Conservation (phyloP, 371 early-diverging fungal species). For the Chytridium lagenaria region DNA sequence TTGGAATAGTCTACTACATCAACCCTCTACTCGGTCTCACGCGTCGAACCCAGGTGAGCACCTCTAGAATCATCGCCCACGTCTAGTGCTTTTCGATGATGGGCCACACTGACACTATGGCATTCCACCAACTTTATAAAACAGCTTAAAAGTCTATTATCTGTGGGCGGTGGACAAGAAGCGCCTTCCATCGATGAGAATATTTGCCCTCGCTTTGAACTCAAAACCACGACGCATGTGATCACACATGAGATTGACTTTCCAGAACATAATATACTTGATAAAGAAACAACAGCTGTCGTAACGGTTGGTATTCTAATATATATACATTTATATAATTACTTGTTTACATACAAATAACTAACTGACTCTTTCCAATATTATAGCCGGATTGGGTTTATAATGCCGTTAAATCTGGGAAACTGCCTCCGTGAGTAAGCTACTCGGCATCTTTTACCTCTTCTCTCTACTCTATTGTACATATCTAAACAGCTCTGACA, state of each 20-base stretch:
- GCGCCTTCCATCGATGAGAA: background rate
- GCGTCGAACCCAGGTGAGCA: background rate
- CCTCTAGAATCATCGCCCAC: background rate
- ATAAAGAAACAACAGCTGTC: background rate
- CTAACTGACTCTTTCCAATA: background rate
- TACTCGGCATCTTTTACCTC: too few relatives aligned
- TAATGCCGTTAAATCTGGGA: background rate
- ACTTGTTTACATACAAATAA: background rate
- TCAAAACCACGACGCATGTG: conserved; percentile 8
- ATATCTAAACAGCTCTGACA: too few relatives aligned
- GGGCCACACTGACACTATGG: too few relatives aligned
- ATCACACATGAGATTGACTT: conserved; percentile 24
- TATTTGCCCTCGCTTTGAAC: background rate
- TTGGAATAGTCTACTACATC: conserved; percentile 6
- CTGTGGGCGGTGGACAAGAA: conserved; percentile 4
- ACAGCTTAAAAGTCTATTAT: conserved; percentile 6
- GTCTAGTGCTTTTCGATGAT: conserved; percentile 5
- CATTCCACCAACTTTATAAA: background rate
- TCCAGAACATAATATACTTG: conserved; percentile 8
- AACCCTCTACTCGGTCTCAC: conserved; percentile 8
- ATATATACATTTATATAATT: background rate
- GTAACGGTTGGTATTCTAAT: conserved; percentile 14
- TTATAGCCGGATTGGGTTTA: conserved; percentile 20
- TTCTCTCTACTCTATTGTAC: too few relatives aligned
- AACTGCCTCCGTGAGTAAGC: conserved; percentile 10